Evolutionary conservation across 2,329 filamentous ascomycete genomes (phyloP).

Genomic region (Fusarium goolgardi): DNA sequence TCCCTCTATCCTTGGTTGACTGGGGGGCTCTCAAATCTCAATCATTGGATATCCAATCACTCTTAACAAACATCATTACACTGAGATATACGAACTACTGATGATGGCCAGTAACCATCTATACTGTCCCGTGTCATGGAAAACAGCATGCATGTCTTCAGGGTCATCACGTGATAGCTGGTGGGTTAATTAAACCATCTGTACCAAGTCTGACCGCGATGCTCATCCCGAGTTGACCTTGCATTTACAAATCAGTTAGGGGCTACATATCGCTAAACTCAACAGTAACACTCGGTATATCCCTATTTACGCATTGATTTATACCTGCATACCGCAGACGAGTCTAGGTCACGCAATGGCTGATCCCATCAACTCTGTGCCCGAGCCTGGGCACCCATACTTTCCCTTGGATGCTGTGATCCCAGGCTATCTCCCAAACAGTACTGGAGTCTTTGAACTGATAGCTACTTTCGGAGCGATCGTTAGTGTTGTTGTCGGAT

Average conservation of each 20-base stretch:
- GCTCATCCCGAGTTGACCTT: background rate
- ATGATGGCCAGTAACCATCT: background rate
- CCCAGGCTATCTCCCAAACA: constrained; percentile 60
- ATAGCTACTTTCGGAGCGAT: constrained; percentile 53
- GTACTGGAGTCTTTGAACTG: constrained; percentile 53
- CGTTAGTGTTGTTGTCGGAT: constrained; percentile 52
- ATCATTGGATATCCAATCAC: background rate
- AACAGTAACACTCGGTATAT: background rate
- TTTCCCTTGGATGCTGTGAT: constrained; percentile 59
- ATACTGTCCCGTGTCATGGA: background rate
- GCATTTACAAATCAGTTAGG: background rate
- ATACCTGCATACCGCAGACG: background rate
- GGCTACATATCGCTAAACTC: too few relatives aligned
- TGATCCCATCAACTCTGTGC: constrained; percentile 2
- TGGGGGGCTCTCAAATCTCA: background rate
- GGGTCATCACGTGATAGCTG: constrained; percentile 22
- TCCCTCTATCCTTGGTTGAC: background rate
- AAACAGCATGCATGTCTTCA: background rate
- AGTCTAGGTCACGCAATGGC: constrained; percentile 1
- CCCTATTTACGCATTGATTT: background rate
- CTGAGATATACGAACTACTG: background rate
- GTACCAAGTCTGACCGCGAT: background rate
- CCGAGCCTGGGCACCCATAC: constrained; percentile 59
- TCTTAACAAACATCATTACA: background rate
- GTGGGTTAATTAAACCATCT: constrained; percentile 6